Base-by-base conservation (phyloP, 257 asterid species). In the Jacaranda mimosifolia region DNA sequence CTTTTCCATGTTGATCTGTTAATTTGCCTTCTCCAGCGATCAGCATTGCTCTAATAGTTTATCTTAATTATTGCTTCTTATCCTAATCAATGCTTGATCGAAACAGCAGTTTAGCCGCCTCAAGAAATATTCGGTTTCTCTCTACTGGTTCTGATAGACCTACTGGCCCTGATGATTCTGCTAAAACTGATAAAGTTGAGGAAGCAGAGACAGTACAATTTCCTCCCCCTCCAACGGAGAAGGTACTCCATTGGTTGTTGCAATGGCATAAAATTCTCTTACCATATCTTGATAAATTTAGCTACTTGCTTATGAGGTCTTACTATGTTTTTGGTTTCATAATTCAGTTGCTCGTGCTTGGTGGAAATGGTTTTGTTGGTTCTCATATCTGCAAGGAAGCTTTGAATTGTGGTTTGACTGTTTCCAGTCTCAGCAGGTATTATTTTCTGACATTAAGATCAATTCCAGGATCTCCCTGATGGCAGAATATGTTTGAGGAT, bases 291-390 rank as follows among this genome's bases (percentile, higher is more conserved):
- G 19, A 21, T 11, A 46, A 70, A 38, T 76, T 66, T 43, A 57
- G 52, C 51, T 63, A 64, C 51, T 64, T 74, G 74, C 58, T 63
- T 40, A 42, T 64, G 45, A 21, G 42, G 77, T 42, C 36, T 52
- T 57, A 14, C 46, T 8, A 38, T 67, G 35, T 40, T 48, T 77
- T 40, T 43, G 32, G 40, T 71, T 75, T 79, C 62, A 43, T 57
- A 58, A 71, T 85, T 78, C 86, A 96, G 99, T 78, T 96, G 84
- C 98, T 96, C 71, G 99, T 96, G 86, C 89, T 96, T 35, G 99
- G 99, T 14, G 99, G 98, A 81, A 96, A 88, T 85, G 99, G 99
- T 58, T 96, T 90, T 83, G 99, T 96, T 67, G 99, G 99, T 48
- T 93, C 98, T 66, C 98, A 96, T 85, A 63, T 96, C 74, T 96